These are phyloP conservation scores for Pulveroboletus sp. DNA, from an alignment of 768 basidiomycete genomes.

Conservation along the genomic window DNA sequence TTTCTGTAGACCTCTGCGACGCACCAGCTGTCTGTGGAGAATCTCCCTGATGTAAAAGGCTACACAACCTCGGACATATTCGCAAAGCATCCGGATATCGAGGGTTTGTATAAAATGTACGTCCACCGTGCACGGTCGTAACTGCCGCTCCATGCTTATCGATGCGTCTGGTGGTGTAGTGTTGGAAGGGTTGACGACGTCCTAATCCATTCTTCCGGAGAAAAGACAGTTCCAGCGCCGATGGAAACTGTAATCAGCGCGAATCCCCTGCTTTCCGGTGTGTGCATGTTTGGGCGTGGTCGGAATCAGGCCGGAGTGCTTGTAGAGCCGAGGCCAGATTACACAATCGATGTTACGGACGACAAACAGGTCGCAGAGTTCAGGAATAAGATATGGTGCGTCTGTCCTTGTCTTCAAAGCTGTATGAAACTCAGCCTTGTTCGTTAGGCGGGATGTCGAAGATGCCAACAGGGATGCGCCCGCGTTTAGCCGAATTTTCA, in stretches of 20 bases:
- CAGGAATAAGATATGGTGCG: constrained; percentile 39
- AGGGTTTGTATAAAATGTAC: constrained; percentile 44
- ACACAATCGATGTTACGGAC: constrained; percentile 32
- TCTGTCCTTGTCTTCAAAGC: not conserved
- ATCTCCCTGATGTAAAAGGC: constrained; percentile 36
- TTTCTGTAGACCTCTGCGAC: constrained; percentile 24
- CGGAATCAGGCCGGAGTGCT: constrained; percentile 30
- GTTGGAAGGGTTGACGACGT: constrained; percentile 39
- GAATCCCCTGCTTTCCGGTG: constrained; percentile 26
- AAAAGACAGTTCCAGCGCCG: constrained; percentile 33
- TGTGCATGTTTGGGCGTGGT: constrained; percentile 40
- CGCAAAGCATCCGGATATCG: constrained; percentile 40
- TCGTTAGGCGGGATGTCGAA: constrained; percentile 35
- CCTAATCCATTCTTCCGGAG: constrained; percentile 29
- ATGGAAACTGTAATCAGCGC: constrained; percentile 31
- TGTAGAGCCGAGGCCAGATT: constrained; percentile 32
- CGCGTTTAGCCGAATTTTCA: constrained; percentile 43
- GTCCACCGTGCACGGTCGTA: not conserved
- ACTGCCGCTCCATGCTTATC: not conserved
- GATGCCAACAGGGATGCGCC: constrained; percentile 42
- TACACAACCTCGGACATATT: constrained; percentile 46
- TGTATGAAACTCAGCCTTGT: not conserved
- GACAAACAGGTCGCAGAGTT: constrained; percentile 26
- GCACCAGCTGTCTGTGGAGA: constrained; percentile 31
- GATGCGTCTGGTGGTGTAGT: constrained; percentile 20